Evolutionary conservation across 202 grass and related monocot species (phyloP).

Genomic region (Setaria viridis): DNA sequence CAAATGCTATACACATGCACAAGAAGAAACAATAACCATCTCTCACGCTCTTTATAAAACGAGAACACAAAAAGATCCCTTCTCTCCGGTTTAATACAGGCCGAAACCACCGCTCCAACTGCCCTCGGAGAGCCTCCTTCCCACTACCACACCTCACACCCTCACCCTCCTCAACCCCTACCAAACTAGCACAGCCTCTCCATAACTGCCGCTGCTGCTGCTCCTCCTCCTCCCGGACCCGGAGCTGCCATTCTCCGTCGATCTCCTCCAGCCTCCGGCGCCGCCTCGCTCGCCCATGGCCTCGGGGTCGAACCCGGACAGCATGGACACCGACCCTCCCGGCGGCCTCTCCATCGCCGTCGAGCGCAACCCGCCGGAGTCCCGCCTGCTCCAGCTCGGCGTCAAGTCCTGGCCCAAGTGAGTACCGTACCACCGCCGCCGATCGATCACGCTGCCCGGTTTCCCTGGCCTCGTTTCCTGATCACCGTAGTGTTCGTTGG

Average conservation of each 20-base stretch:
- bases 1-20: conserved; percentile 25
- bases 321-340: conserved; percentile 68
- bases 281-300: conserved; percentile 55
- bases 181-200: conserved; percentile 29
- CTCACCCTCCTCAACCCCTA: conserved; percentile 25
- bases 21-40: conserved; percentile 17
- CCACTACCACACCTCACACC: neutral
- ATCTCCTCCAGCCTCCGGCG: neutral
- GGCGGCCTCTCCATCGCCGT: conserved; percentile 61
- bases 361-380: conserved; percentile 75
- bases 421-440: conserved; percentile 19
- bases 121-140: neutral
- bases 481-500: no score
- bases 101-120: neutral
- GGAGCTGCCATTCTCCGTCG: conserved; percentile 44
- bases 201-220: conserved; percentile 7
- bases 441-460: neutral
- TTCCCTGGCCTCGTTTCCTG: neutral
- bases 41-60: neutral
- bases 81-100: conserved; percentile 26
- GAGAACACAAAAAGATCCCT: conserved; percentile 8
- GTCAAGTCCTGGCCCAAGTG: conserved; percentile 98
- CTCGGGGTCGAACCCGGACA: conserved; percentile 69
- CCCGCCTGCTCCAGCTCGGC: conserved; percentile 77
- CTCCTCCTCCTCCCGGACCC: neutral